A percentile compares a stretch with the other conserved stretches of the same genome.
These are phyloP conservation scores for Plectosphaerella plurivora DNA, from an alignment of 2,329 filamentous ascomycete genomes.

Conservation along the genomic window DNA sequence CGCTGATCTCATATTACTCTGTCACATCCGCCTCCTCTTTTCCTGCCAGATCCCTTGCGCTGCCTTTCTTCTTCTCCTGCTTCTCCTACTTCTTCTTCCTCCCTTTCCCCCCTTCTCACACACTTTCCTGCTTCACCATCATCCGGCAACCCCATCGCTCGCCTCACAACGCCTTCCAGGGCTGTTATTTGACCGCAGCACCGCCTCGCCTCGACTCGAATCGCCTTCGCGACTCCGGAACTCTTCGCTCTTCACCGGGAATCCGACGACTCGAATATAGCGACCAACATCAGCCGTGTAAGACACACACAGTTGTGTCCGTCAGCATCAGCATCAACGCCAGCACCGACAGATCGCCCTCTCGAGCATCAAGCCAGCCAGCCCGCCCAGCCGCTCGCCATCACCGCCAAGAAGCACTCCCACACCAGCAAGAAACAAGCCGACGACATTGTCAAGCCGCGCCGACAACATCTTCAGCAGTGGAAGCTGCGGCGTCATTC, in stretches of 20 bases:
- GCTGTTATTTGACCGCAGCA: not conserved
- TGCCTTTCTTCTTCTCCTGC: not conserved
- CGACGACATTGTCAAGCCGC: not conserved
- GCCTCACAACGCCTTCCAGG: not conserved
- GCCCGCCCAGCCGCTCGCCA: no score
- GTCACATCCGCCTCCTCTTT: slow-evolving; percentile 2
- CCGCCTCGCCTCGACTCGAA: no score
- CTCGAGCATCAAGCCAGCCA: no score
- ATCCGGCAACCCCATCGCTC: not conserved
- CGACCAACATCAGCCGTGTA: no score
- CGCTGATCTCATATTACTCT: slow-evolving; percentile 4
- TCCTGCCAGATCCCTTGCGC: not conserved
- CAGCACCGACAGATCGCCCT: no score
- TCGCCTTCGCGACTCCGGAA: no score
- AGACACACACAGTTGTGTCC: no score
- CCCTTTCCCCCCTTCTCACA: slow-evolving; percentile 1
- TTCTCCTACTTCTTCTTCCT: not conserved
- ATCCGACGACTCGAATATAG: no score
- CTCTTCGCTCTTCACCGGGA: no score
- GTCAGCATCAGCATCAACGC: no score
- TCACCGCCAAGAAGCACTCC: no score
- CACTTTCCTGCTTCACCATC: not conserved
- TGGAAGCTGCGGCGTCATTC: not conserved
- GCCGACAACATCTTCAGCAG: not conserved
- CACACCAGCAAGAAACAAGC: no score